Evolutionary conservation across 192 early-diverging fungal genomes (phyloP), one percentile per base, ranked within the genome.

Genomic region (Glomus cerebriforme): DNA sequence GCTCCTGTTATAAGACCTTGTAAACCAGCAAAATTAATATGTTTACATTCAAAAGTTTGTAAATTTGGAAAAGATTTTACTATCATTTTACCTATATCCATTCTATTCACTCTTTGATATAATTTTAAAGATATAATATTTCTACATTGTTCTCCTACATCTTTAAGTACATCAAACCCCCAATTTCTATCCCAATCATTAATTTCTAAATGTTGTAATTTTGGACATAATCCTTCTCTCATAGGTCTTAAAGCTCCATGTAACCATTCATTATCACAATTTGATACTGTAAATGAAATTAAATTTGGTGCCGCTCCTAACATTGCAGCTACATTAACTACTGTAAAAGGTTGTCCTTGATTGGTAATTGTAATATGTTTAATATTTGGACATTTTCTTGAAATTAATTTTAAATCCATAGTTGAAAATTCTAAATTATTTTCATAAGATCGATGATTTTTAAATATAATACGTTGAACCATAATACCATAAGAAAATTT

Each of bases 251-350:
- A 34, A 35, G 66, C 29, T 35, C 66, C 66, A 35, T 68, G 32
- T 37, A 68, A 37, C 66, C 66, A 68, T 68, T 68, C 13, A 22
- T 22, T 68, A 37, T 68, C 66, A 68, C 66, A 68, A 39, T 68
- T 34, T n/a, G 31, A 34, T 10, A 68, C 34, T 22, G 66, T n/a
- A 8, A 68, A 68, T 22, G 66, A 35, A 9, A 68, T 39, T 68
- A 68, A 68, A 37, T 68, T 68, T 22, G 66, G 66, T 35, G 66
- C 1, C 1, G 29, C n/a, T 39, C 34, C 24, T 68, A 68, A 68
- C 22, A 68, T n/a, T n/a, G 22, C 17, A 1, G 31, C 13, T n/a
- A 68, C 35, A 37, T 68, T 68, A 32, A 4, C 0, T 19, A 35
- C 17, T 3, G 29, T 22, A 22, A 68, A 68, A 68, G 66, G 66